Conservation (phyloP, 306 rosid species). For the Rosa chinensis region DNA sequence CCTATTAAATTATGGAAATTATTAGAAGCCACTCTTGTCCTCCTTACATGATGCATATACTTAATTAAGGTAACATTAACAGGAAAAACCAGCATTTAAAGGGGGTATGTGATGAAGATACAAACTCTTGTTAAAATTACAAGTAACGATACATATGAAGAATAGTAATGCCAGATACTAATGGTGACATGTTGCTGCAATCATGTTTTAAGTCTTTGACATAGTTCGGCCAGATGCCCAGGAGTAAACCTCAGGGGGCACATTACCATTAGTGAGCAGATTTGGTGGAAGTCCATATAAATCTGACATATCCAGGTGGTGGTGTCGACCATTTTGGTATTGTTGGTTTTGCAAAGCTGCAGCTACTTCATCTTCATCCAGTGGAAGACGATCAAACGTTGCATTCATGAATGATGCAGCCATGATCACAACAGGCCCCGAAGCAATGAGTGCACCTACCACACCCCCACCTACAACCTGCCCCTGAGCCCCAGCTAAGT, state of each 20-base stretch:
- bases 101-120: constrained; percentile 14
- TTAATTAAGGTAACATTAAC: constrained; percentile 4
- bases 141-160: constrained; percentile 1
- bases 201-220: constrained; percentile 54
- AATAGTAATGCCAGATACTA: constrained; percentile 13
- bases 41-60: constrained; percentile 9
- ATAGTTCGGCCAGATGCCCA: constrained; percentile 59
- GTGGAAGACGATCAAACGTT: constrained; percentile 72
- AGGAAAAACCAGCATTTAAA: constrained; percentile 5
- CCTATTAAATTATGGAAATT: neutral
- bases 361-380: constrained; percentile 65
- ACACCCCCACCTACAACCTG: constrained; percentile 81
- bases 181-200: constrained; percentile 11
- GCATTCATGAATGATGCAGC: constrained; percentile 88
- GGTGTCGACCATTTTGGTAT: constrained; percentile 57
- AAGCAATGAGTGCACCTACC: constrained; percentile 73
- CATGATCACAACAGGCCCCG: constrained; percentile 79
- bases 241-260: constrained; percentile 65
- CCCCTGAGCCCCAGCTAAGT: constrained; percentile 77
- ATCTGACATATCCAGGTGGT: constrained; percentile 63
- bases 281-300: constrained; percentile 71
- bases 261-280: constrained; percentile 60
- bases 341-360: constrained; percentile 64
- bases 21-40: neutral
- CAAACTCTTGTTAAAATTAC: neutral